Conservation (phyloP, 2,329 filamentous ascomycete genomes). For the Cercospora berteroae region DNA sequence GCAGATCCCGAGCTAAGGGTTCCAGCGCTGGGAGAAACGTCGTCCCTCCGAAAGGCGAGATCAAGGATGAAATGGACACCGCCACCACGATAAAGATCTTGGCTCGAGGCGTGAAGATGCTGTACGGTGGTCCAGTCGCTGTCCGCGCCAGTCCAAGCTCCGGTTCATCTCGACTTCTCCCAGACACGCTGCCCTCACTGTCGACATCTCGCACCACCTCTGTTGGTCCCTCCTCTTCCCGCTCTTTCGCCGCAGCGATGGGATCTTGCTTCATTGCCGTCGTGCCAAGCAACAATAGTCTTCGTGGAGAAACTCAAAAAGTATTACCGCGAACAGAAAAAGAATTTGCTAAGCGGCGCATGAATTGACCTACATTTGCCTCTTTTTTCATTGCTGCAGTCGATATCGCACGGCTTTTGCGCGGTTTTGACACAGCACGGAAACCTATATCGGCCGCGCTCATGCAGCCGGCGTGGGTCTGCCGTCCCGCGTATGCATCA, state of each 20-base stretch:
- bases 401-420: conserved; percentile 11
- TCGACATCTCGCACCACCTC: neutral
- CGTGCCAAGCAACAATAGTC: neutral
- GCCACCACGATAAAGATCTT: conserved; percentile 33
- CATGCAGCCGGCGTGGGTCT: neutral
- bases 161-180: neutral
- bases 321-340: neutral
- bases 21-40: conserved; percentile 58
- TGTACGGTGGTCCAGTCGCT: conserved; percentile 29
- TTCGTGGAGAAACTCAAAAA: neutral
- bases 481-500: conserved; percentile 14
- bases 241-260: neutral
- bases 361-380: neutral
- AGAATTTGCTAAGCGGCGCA: neutral
- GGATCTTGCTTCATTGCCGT: neutral
- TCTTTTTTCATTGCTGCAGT: neutral
- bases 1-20: conserved; percentile 49
- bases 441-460: conserved; percentile 18
- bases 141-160: conserved; percentile 18
- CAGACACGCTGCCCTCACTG: neutral
- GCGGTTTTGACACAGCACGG: neutral
- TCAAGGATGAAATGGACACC: conserved; percentile 31
- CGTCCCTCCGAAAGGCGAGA: conserved; percentile 37
- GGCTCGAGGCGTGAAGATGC: conserved; percentile 28
- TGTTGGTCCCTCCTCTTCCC: neutral